Percentiles rank a stretch among this genome's conserved stretches.
These are phyloP conservation scores for Geoglossum glabrum DNA, from an alignment of 495 filamentous ascomycete genomes.

Conservation along the genomic window DNA sequence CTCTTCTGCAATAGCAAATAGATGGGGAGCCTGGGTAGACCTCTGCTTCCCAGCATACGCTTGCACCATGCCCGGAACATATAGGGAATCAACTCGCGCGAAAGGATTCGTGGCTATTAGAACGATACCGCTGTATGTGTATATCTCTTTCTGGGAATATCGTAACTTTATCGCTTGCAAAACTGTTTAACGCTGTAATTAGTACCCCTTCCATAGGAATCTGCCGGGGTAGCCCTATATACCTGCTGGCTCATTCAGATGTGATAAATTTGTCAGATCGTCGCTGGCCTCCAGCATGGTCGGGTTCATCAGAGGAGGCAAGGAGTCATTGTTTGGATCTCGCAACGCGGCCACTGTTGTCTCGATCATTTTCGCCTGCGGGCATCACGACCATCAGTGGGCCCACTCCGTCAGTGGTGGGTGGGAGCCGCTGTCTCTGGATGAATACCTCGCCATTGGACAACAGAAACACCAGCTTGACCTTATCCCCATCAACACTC, in stretches of 20 bases:
- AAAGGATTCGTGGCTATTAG: slow-evolving; percentile 98
- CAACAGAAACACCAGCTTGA: slow-evolving; percentile 64
- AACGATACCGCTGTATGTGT: slow-evolving; percentile 98
- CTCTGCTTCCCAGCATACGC: slow-evolving; percentile 96
- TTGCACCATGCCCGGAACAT: slow-evolving; percentile 98
- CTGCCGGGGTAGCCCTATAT: slow-evolving; percentile 15
- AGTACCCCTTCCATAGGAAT: background rate
- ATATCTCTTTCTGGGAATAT: slow-evolving; percentile 98
- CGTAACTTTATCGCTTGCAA: slow-evolving; percentile 93
- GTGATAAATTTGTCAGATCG: slow-evolving; percentile 91
- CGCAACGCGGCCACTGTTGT: slow-evolving; percentile 65
- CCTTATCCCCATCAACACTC: slow-evolving; percentile 63
- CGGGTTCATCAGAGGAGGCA: slow-evolving; percentile 95
- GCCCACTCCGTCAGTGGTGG: background rate
- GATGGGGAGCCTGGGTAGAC: slow-evolving; percentile 86
- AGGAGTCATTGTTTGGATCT: slow-evolving; percentile 42
- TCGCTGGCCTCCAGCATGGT: slow-evolving; percentile 97
- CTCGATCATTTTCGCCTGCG: slow-evolving; percentile 55
- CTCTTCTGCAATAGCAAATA: slow-evolving; percentile 98
- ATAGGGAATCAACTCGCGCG: slow-evolving; percentile 90
- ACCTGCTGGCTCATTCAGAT: slow-evolving; percentile 98
- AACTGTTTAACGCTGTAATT: slow-evolving; percentile 29
- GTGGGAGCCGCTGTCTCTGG: background rate
- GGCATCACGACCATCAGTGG: slow-evolving; percentile 9
- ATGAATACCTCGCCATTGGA: slow-evolving; percentile 73